Percentiles rank a stretch among this genome's conserved stretches.
Evolutionary conservation across 75 land plant genomes (phyloP).

Genomic region (Pinus taeda): DNA sequence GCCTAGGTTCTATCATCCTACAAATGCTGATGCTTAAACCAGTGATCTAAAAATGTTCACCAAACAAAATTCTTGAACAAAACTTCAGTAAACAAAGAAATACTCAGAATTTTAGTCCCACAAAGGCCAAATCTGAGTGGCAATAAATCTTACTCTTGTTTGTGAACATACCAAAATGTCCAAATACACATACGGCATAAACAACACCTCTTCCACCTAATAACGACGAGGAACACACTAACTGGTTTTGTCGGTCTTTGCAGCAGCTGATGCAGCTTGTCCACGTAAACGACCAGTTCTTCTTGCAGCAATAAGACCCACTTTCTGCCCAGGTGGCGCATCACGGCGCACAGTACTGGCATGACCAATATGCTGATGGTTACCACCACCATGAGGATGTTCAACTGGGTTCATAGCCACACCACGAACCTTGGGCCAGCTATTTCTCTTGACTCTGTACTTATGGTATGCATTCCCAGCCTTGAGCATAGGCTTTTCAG

Average conservation of each 20-base stretch:
- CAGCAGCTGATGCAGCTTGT: slow-evolving; percentile 59
- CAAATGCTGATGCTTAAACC: too few relatives aligned
- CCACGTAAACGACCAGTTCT: slow-evolving; percentile 69
- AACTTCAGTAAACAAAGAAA: too few relatives aligned
- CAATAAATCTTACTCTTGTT: too few relatives aligned
- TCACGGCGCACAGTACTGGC: slow-evolving; percentile 52
- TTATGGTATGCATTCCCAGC: slow-evolving; percentile 55
- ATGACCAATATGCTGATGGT: slow-evolving; percentile 59
- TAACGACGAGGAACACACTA: neutral
- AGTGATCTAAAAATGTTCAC: too few relatives aligned
- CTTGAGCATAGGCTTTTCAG: slow-evolving; percentile 48
- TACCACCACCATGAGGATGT: slow-evolving; percentile 53
- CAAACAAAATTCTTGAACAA: too few relatives aligned
- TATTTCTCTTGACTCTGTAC: slow-evolving; percentile 47
- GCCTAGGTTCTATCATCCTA: too few relatives aligned
- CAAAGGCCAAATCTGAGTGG: too few relatives aligned
- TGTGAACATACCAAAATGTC: too few relatives aligned
- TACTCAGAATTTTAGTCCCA: too few relatives aligned
- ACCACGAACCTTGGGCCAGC: slow-evolving; percentile 56
- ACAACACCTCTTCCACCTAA: too few relatives aligned
- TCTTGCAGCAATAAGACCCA: slow-evolving; percentile 71
- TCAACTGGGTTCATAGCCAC: slow-evolving; percentile 51
- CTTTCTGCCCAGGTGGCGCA: slow-evolving; percentile 63
- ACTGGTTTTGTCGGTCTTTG: slow-evolving; percentile 36
- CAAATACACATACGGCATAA: too few relatives aligned